Percentiles rank a stretch among this genome's conserved stretches.
These are phyloP conservation scores for Emergomyces africanus DNA, from an alignment of 2,329 filamentous ascomycete genomes.

Conservation along the genomic window DNA sequence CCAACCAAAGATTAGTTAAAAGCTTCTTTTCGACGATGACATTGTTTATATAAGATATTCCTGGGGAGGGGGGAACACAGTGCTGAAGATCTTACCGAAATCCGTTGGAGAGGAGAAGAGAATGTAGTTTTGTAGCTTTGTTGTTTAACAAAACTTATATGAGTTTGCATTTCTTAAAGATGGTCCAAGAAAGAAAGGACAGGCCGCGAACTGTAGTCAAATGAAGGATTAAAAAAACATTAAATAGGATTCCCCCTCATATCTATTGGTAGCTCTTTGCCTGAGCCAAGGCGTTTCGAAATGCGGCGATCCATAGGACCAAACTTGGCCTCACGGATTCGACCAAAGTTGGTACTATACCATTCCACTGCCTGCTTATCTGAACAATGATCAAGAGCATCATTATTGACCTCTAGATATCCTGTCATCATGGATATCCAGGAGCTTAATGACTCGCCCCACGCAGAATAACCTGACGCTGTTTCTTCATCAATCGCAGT, in stretches of 20 bases:
- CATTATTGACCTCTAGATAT: constrained; percentile 17
- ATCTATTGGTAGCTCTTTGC: constrained; percentile 16
- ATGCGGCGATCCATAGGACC: constrained; percentile 13
- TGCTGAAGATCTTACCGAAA: no score
- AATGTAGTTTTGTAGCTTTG: not conserved
- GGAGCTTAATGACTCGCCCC: constrained; percentile 12
- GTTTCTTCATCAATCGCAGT: constrained; percentile 15
- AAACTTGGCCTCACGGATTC: constrained; percentile 14
- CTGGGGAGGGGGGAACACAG: no score
- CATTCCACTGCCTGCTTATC: constrained; percentile 16
- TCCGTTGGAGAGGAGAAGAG: not conserved
- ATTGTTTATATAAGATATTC: no score
- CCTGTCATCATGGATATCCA: constrained; percentile 17
- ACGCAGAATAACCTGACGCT: constrained; percentile 10
- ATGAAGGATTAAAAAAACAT: not conserved
- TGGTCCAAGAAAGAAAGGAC: not conserved
- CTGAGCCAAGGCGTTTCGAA: constrained; percentile 15
- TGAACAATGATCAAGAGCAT: constrained; percentile 16
- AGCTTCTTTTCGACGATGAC: not conserved
- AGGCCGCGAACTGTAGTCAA: not conserved
- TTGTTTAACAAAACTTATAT: not conserved
- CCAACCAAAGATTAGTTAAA: not conserved
- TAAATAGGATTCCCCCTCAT: constrained; percentile 15
- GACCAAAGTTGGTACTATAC: constrained; percentile 19
- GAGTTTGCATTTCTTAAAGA: not conserved